Evolutionary conservation across 1,284 basidiomycete species (phyloP).

Genomic region (Psilocybe mexicana): DNA sequence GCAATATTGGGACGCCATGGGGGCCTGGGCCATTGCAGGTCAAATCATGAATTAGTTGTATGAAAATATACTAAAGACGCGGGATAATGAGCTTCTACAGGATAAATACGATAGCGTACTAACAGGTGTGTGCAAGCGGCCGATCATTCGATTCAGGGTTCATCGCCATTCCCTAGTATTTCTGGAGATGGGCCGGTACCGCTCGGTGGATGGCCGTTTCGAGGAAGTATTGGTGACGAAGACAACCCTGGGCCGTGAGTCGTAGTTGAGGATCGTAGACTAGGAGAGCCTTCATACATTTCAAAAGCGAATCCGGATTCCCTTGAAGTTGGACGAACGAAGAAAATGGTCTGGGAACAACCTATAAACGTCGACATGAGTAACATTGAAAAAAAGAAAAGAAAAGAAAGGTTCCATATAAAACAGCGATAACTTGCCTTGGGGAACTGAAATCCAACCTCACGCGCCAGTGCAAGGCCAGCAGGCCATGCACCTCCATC

Average conservation of each 20-base stretch:
- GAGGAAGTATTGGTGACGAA: constrained; percentile 16
- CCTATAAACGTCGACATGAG: constrained; percentile 1
- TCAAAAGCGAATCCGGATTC: constrained; percentile 5
- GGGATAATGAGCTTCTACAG: too few species aligned
- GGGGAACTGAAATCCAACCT: constrained; percentile 13
- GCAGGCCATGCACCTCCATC: constrained; percentile 16
- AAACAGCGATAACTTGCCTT: constrained; percentile 1
- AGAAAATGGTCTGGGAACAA: constrained; percentile 4
- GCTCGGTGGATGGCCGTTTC: constrained; percentile 14
- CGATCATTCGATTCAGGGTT: too few species aligned
- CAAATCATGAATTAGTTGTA: too few species aligned
- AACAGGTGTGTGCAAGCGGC: too few species aligned
- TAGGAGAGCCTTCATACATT: constrained; percentile 9
- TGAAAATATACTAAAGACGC: too few species aligned
- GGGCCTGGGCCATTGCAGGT: too few species aligned
- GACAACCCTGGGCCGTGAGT: constrained; percentile 10
- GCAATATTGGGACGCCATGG: too few species aligned
- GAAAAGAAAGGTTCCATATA: not conserved
- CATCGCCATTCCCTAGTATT: not conserved
- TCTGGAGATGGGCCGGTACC: not conserved
- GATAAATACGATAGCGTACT: too few species aligned
- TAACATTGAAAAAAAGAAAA: not conserved
- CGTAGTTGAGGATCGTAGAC: constrained; percentile 16
- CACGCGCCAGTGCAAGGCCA: constrained; percentile 12
- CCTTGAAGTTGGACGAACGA: constrained; percentile 8